Percentiles rank a stretch among this genome's conserved stretches.
Evolutionary conservation across 1,139 yeast species (phyloP).

Genomic region (Yamadazyma oceani): DNA sequence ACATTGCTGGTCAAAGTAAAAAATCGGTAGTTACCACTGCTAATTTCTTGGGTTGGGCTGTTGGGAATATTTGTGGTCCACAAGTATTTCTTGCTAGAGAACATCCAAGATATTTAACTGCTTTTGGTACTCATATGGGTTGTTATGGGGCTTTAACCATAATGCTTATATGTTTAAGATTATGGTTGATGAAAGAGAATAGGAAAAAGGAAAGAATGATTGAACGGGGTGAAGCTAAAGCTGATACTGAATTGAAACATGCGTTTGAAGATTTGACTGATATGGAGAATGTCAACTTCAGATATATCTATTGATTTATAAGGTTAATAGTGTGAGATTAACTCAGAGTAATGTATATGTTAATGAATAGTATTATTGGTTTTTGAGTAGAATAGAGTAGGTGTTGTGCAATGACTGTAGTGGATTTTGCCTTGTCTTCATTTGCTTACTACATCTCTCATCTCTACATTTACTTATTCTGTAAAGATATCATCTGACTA

Average conservation of each 20-base stretch:
- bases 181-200: slow-evolving; percentile 25
- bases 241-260: slow-evolving; percentile 19
- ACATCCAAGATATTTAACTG: slow-evolving; percentile 26
- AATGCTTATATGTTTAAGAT: slow-evolving; percentile 22
- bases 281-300: slow-evolving; percentile 33
- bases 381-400: background rate
- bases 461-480: no score
- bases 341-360: no score
- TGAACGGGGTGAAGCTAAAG: slow-evolving; percentile 12
- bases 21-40: slow-evolving; percentile 25
- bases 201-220: slow-evolving; percentile 19
- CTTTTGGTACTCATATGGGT: slow-evolving; percentile 31
- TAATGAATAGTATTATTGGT: slow-evolving; percentile 3
- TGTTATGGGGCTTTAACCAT: slow-evolving; percentile 29
- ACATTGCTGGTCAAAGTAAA: slow-evolving; percentile 31
- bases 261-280: slow-evolving; percentile 40
- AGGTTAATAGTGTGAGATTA: no score
- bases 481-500: no score
- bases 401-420: no score
- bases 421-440: no score
- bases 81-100: slow-evolving; percentile 28
- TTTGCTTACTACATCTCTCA: no score
- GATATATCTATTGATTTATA: slow-evolving; percentile 30
- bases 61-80: slow-evolving; percentile 32
- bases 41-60: slow-evolving; percentile 30